These are phyloP conservation scores for Myxozyma geophila DNA, from an alignment of 805 yeast genomes.

Conservation along the genomic window DNA sequence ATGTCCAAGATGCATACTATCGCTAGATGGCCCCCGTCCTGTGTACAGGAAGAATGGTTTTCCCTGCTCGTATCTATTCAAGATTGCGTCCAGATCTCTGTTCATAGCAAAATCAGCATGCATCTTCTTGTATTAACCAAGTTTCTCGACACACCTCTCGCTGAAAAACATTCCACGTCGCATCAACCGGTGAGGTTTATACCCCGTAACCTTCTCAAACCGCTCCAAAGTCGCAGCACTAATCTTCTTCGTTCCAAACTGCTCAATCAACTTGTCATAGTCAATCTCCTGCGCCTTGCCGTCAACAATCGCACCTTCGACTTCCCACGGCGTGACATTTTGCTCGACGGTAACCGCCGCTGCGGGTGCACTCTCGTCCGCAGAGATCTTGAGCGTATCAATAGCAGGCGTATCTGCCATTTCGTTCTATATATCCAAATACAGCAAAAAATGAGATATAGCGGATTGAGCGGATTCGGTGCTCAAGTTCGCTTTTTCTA, in stretches of 20 bases:
- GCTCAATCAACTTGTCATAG: slow-evolving; percentile 81
- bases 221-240: slow-evolving; percentile 71
- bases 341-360: slow-evolving; percentile 49
- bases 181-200: slow-evolving; percentile 85
- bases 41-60: slow-evolving; percentile 95
- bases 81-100: slow-evolving; percentile 57
- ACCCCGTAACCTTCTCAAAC: slow-evolving; percentile 83
- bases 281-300: slow-evolving; percentile 91
- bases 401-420: slow-evolving; percentile 25
- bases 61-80: slow-evolving; percentile 90
- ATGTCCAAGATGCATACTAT: slow-evolving; percentile 95
- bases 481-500: no score
- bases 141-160: slow-evolving; percentile 56
- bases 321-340: slow-evolving; percentile 95
- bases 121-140: not conserved
- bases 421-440: not conserved
- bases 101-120: not conserved
- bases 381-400: slow-evolving; percentile 15
- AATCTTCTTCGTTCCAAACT: slow-evolving; percentile 84
- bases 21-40: slow-evolving; percentile 96
- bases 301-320: slow-evolving; percentile 96
- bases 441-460: no score
- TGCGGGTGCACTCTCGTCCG: slow-evolving; percentile 5
- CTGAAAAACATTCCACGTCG: slow-evolving; percentile 91
- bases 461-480: not conserved